Base-by-base conservation (phyloP, 176 grass and related monocot species). In the Chloris gayana region DNA sequence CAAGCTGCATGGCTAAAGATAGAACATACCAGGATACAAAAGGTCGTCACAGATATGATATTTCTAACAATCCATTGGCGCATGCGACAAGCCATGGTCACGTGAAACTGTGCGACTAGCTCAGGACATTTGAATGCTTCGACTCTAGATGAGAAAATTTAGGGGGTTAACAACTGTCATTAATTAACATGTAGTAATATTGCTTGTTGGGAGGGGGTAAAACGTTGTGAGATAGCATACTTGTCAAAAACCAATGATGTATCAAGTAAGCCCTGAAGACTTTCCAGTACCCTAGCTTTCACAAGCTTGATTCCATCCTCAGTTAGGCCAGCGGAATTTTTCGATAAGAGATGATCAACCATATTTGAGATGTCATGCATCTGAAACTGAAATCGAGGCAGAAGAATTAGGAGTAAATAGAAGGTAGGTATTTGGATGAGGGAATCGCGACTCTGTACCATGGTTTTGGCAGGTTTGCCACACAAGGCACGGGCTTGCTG, bases 71-170 rank as follows among this genome's bases (percentile, higher is more conserved):
- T 75, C 95, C 94, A 97, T 65, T 90, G 94, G 42, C 41, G 75
- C 22, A 84, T 26, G 70, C 56, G 76, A 72, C 94, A 97, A 46
- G 34, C 37, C 30, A 89, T 64, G 14, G 94, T 87, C 82, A 87
- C 87, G 69, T 88, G 85, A 62, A 91, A 86, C 81, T 85, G 66
- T 10, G 90, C 95, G 34, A 91, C 58, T 72, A 86, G 83, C 22
- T 91, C 85, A 30, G 92, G 88, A 56, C 92, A 98, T 86, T 94
- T 89, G 62, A 89, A 90, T 41, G 76, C 92, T 81, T 87, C 73
- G n/a, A 14, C 81, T 54, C 95, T 97, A 67, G 37, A 81, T 21
- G 54, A n/a, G 25, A 86, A 78, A 80, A 74, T 13, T 50, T 70
- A 76, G 35, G 57, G 39, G 3, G 21, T 47, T 49, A 76, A 14